phyloP scores from a whole-genome alignment of 768 basidiomycete species.

The Auriscalpium microsporum region DNA sequence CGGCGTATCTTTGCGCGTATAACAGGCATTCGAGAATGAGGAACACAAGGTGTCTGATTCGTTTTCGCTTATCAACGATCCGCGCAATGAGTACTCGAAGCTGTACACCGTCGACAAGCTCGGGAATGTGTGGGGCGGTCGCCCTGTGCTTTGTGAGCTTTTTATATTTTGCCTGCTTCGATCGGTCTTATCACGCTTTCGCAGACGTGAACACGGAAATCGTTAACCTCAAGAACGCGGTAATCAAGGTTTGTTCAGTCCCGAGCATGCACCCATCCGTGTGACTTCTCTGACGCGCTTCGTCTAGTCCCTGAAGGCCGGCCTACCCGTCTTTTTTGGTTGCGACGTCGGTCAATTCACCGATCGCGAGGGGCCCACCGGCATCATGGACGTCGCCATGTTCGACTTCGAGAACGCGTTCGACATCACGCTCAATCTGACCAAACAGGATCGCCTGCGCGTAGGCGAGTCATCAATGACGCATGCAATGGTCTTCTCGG shows the following conservation, averaged over 20 bases:
- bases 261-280: no score
- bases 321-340: slow-evolving; percentile 89
- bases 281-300: not conserved
- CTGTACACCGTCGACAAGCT: slow-evolving; percentile 90
- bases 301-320: slow-evolving; percentile 54
- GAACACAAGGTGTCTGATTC: slow-evolving; percentile 38
- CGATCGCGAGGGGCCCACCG: slow-evolving; percentile 39
- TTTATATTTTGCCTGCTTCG: not conserved
- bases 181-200: not conserved
- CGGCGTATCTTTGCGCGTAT: not conserved
- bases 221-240: slow-evolving; percentile 69
- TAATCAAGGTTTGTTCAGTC: slow-evolving; percentile 49
- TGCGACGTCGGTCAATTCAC: slow-evolving; percentile 92
- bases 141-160: slow-evolving; percentile 71
- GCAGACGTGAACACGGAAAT: slow-evolving; percentile 86
- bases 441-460: slow-evolving; percentile 78
- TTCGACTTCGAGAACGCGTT: slow-evolving; percentile 86
- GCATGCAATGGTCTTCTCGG: slow-evolving; percentile 95
- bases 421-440: slow-evolving; percentile 68
- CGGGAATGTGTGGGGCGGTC: slow-evolving; percentile 86
- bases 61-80: slow-evolving; percentile 94
- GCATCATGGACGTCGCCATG: slow-evolving; percentile 81
- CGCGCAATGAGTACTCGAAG: slow-evolving; percentile 73
- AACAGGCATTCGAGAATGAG: slow-evolving; percentile 19
- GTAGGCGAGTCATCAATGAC: slow-evolving; percentile 90